Conservation (phyloP, 1,284 basidiomycete species). For the Pascua sp. region DNA sequence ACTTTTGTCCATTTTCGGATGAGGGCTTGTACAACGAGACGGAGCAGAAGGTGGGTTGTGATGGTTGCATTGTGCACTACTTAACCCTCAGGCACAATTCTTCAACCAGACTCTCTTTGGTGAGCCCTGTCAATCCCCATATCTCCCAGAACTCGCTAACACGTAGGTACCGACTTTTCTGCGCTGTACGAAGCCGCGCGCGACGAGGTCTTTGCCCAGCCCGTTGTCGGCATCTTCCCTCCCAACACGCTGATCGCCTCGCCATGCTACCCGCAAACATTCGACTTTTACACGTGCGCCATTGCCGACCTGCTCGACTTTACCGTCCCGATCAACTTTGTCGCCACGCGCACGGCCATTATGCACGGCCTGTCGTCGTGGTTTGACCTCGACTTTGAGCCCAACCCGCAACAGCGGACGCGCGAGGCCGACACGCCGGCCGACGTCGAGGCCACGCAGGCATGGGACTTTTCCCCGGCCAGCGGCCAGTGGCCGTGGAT, state of each 20-base stretch:
- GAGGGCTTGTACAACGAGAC: constrained; percentile 53
- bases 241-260: constrained; percentile 41
- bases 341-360: constrained; percentile 42
- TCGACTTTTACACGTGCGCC: constrained; percentile 48
- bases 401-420: constrained; percentile 9
- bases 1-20: constrained; percentile 53
- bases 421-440: constrained; percentile 8
- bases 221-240: constrained; percentile 50
- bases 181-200: constrained; percentile 40
- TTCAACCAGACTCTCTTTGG: constrained; percentile 49
- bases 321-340: constrained; percentile 41
- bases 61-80: background rate
- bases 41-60: constrained; percentile 47
- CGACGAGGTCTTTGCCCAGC: constrained; percentile 48
- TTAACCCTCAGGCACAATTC: constrained; percentile 43
- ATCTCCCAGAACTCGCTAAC: too few relatives aligned
- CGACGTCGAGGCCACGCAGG: constrained; percentile 10
- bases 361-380: constrained; percentile 50
- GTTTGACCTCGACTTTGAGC: constrained; percentile 47
- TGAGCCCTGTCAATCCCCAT: too few relatives aligned
- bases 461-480: constrained; percentile 37
- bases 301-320: constrained; percentile 46
- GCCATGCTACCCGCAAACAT: constrained; percentile 37
- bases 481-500: constrained; percentile 36
- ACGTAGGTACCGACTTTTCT: constrained; percentile 39